Base-by-base conservation (phyloP, 805 yeast genomes). In the Lachancea meyersii region DNA sequence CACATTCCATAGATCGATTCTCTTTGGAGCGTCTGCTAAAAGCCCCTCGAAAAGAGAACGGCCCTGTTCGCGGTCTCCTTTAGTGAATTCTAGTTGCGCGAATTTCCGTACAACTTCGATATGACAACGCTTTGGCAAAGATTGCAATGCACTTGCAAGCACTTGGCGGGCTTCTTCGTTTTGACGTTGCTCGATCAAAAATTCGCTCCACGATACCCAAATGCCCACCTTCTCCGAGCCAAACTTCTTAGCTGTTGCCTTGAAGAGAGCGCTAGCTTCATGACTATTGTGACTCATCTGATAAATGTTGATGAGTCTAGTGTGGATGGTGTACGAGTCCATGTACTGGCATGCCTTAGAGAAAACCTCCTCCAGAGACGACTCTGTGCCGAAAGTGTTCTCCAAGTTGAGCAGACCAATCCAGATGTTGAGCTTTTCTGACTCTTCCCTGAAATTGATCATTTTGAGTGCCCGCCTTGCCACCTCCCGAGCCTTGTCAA, bases 41-140 rank as follows among this genome's bases (percentile, higher is more conserved):
- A 91, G 75, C 46, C 97, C 97, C 69, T 91, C 97, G 57, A 91
- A 86, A 52, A 91, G 72, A 1, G 97, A 86, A 61, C 97, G 81
- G 42, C 95, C 98, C 63, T 89, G 91, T 65, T 91, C 98, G 7
- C 87, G 69, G 50, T 88, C 96, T 52, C 97, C 97, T 64, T 82
- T 81, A 43, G 71, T 53, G 63, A 82, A 91, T 64, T 91, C 97
- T 43, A 89, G 67, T 63, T 84, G 89, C 19, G 95, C 96, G 66
- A 87, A 89, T 63, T 85, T 88, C 54, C 81, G 77, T 8, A 88
- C 95, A 43, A 83, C 77, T 48, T 86, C 95, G 47, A 86, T 72
- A 51, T 86, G 87, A 38, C 76, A 75, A 52, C 83, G 72, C 64
- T 81, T 83, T 24, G 89, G 82, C 49, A 88, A 70, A 4, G 75